Percentiles rank a stretch among this genome's conserved stretches.
Evolutionary conservation across 2,329 filamentous ascomycete species (phyloP).

Genomic region (Ustilaginoidea virens): DNA sequence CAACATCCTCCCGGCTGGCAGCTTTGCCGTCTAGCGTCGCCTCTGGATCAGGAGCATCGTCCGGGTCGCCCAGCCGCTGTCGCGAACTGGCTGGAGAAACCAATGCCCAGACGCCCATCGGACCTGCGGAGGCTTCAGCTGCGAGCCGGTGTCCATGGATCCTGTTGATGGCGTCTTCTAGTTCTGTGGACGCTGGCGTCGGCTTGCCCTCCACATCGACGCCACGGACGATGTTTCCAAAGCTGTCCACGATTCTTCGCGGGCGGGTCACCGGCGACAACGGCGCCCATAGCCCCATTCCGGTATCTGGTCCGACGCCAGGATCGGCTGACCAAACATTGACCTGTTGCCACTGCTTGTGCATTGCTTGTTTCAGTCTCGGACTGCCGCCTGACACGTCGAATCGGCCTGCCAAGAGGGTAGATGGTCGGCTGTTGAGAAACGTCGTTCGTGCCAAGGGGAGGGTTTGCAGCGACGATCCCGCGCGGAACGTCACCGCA

Average conservation of each 20-base stretch:
- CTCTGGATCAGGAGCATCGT: constrained; percentile 6
- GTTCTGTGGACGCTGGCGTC: constrained; percentile 52
- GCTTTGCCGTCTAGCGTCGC: constrained; percentile 1
- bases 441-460: constrained; percentile 70
- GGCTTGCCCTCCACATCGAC: constrained; percentile 32
- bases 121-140: constrained; percentile 18
- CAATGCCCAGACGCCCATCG: constrained; percentile 59
- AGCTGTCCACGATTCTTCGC: constrained; percentile 45
- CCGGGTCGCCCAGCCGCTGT: constrained; percentile 2
- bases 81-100: constrained; percentile 31
- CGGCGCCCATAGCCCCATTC: constrained; percentile 22
- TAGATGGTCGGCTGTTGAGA: constrained; percentile 48
- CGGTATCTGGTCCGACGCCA: constrained; percentile 8
- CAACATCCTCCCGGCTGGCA: constrained; percentile 8
- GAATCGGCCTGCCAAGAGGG: constrained; percentile 28
- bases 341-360: constrained; percentile 25
- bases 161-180: constrained; percentile 48
- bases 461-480: constrained; percentile 29
- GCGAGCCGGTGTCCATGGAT: constrained; percentile 30
- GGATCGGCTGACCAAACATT: constrained; percentile 10
- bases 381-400: constrained; percentile 10
- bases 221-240: constrained; percentile 66
- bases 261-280: constrained; percentile 48
- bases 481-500: constrained; percentile 26
- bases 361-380: constrained; percentile 12